Evolutionary conservation across 306 rosid genomes (phyloP).

Genomic region (Inga leiocalycina): DNA sequence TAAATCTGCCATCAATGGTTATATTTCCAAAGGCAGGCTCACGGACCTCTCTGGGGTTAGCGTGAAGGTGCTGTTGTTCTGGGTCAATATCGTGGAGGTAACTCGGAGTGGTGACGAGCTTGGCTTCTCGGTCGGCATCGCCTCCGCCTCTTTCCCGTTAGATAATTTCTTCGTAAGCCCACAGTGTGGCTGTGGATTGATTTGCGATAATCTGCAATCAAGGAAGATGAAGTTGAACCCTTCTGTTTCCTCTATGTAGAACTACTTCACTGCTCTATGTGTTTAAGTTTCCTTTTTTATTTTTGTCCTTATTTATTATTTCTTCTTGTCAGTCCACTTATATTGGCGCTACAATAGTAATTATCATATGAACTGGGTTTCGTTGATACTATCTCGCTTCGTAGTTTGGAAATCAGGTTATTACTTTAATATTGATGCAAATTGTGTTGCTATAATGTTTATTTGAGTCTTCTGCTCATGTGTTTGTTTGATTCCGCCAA

Average conservation of each 20-base stretch:
- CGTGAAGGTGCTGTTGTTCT: conserved; percentile 59
- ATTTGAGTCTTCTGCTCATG: background rate
- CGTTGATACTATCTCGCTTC: background rate
- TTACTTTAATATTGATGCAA: background rate
- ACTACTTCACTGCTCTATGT: background rate
- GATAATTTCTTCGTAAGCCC: conserved; percentile 60
- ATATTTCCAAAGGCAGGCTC: conserved; percentile 46
- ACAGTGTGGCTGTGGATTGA: conserved; percentile 59
- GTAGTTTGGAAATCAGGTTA: background rate
- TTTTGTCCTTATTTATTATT: background rate
- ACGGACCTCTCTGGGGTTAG: conserved; percentile 51
- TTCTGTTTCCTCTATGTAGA: conserved; percentile 46
- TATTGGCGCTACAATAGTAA: background rate
- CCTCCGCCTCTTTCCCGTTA: conserved; percentile 57
- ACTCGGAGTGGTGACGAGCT: conserved; percentile 50
- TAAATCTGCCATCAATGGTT: conserved; percentile 52
- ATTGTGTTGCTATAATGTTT: background rate
- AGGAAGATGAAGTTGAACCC: conserved; percentile 48
- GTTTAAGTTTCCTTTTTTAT: background rate
- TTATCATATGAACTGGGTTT: background rate
- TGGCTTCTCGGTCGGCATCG: conserved; percentile 57
- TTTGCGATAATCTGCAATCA: conserved; percentile 39
- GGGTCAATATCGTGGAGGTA: conserved; percentile 68
- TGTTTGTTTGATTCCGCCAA: background rate
- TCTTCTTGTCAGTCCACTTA: background rate